Evolutionary conservation across 208 protist species (phyloP), one percentile per base, ranked within the genome.

Genomic region (Leptomonas pyrrhocoris): DNA sequence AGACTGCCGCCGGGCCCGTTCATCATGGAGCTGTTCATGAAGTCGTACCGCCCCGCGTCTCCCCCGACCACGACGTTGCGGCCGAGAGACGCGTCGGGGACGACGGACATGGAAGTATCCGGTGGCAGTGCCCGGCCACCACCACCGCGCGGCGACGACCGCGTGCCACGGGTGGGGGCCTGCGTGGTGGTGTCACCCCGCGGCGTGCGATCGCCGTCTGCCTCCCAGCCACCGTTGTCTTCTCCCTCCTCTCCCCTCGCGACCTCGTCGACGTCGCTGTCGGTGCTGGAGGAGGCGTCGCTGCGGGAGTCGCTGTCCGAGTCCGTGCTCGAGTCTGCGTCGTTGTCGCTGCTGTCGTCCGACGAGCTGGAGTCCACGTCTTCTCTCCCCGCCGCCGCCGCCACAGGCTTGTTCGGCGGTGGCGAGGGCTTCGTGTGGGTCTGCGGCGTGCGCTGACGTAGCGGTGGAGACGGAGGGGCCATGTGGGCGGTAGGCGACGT

Each of bases 11-110:
- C 61, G 3, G 49, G 46, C 16, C 42, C 72, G 30, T 72, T 19
- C 54, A 77, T 61, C 50, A 65, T 40, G 23, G 62, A 72, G 27
- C 38, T 68, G 48, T 72, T 61, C 72, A 77, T 77, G n/a, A 77
- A 77, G 34, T 77, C 72, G 65, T 72, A 72, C 21, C 40, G 57
- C 21, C 48, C 49, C 13, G 15, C 46, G 25, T 72, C 45, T 5
- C 19, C 57, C 7, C 31, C 38, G 16, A 63, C 57, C 7, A 45
- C 38, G 16, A 63, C 9, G 51, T 56, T 77, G 63, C 40, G 70
- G 25, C 61, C 48, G 18, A 64, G 51, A 0, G 16, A 28, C 0
- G 55, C 36, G 30, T 27, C 31, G 13, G 43, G 12, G 11, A 51
- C 42, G 30, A 28, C 6, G 25, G 9, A 23, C 9, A 59, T 23